A percentile compares a stretch with the other conserved stretches of the same genome.
These are phyloP conservation scores for Trichoderma koningiopsis DNA, from an alignment of 2,329 filamentous ascomycete genomes.

Conservation along the genomic window DNA sequence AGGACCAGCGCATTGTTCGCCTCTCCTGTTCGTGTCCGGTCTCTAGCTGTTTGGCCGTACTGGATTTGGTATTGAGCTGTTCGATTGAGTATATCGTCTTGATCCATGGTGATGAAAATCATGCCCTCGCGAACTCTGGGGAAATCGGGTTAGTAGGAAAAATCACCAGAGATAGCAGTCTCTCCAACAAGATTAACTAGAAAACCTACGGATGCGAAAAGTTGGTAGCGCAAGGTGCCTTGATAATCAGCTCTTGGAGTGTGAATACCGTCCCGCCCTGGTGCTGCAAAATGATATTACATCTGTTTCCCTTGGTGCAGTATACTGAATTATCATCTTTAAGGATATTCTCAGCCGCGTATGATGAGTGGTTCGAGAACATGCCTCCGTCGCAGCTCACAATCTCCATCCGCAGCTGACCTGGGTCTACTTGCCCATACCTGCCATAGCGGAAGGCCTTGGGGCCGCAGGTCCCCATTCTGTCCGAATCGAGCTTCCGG, in stretches of 20 bases:
- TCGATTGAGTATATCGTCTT: constrained; percentile 71
- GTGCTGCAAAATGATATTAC: constrained; percentile 84
- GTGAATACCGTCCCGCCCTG: constrained; percentile 79
- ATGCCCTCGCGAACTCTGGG: constrained; percentile 83
- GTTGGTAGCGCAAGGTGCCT: constrained; percentile 71
- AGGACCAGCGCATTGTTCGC: constrained; percentile 27
- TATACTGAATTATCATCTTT: constrained; percentile 83
- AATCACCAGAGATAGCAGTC: background rate
- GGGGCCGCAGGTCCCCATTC: constrained; percentile 49
- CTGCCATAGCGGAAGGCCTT: constrained; percentile 76
- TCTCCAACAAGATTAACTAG: background rate
- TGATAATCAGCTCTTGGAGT: constrained; percentile 83
- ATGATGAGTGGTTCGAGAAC: constrained; percentile 62
- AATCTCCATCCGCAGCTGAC: constrained; percentile 81
- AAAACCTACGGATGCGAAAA: constrained; percentile 81
- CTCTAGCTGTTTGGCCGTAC: constrained; percentile 47
- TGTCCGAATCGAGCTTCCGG: constrained; percentile 69
- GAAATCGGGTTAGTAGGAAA: constrained; percentile 34
- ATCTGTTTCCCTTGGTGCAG: constrained; percentile 83
- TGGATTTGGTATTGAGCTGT: constrained; percentile 77
- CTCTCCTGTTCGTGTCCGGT: constrained; percentile 27
- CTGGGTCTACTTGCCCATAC: constrained; percentile 84
- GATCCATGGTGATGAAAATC: constrained; percentile 86
- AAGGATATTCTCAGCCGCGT: constrained; percentile 79
- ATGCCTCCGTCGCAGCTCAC: constrained; percentile 85